Evolutionary conservation across 2,329 filamentous ascomycete species (phyloP), one percentile per base, ranked within the genome.

Genomic region (Chaetomium globosum): DNA sequence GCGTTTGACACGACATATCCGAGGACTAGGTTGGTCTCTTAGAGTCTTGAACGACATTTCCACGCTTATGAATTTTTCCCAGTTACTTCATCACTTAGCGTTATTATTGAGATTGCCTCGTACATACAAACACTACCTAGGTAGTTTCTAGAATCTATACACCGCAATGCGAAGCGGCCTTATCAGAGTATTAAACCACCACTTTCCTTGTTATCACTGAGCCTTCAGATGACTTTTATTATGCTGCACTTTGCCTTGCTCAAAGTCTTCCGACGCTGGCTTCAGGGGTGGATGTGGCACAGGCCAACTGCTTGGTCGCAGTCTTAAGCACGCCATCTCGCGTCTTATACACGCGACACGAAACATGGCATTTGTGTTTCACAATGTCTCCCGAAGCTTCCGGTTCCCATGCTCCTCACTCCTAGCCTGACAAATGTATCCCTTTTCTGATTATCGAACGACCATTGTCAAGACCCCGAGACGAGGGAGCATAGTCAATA

Each of bases 281-380:
- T 43, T 43, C 39, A 43, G 39, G 39, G 39, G 49, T 52, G 23
- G 21, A 16, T 52, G 30, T 36, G 30, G 53, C 13, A 19, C 19
- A 55, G 31, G 53, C 19, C 53, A 55, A 19, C 8, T 21, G 28
- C 21, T 55, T n/a, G 28, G 53, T 21, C 49, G 49, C 26, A 13
- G 53, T 55, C 53, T 55, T 55, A 55, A 61, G 51, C 59, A 61
- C 59, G 59, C 59, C 48, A 61, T 61, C 28, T 49, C 33, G 36
- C 59, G 51, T 30, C 52, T 56, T 48, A 55, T n/a, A 61, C 52
- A 49, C 59, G 59, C 59, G 51, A 55, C 59, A 10, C 4, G 59
- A 19, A 23, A 36, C 12, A 23, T n/a, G 31, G n/a, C 19, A 21
- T n/a, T 55, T 28, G 49, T 10, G 21, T 33, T 55, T 55, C 53